Conservation (phyloP, 768 basidiomycete species). For the Daedaleopsis sinensis region DNA sequence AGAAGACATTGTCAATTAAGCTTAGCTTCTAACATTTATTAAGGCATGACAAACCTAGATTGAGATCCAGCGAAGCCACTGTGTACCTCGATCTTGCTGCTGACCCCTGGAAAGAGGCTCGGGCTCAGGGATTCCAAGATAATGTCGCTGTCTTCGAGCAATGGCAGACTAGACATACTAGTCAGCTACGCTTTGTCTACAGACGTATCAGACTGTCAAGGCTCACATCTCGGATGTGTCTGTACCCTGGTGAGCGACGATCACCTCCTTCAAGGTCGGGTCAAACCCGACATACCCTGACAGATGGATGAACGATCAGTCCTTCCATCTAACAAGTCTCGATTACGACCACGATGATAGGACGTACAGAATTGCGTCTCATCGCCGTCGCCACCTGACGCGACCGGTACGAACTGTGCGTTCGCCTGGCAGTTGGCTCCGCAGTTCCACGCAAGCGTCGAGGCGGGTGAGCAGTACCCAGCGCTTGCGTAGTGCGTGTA, state of each 20-base stretch:
- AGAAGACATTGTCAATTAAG: neutral
- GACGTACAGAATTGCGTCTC: conserved; percentile 41
- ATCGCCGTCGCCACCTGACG: conserved; percentile 50
- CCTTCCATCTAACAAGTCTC: neutral
- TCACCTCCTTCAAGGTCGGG: conserved; percentile 39
- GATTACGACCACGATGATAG: neutral
- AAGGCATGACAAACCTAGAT: conserved; percentile 36
- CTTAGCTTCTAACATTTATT: neutral
- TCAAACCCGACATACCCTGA: conserved; percentile 59
- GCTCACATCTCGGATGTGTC: conserved; percentile 36
- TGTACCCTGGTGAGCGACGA: conserved; percentile 43
- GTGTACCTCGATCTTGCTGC: conserved; percentile 44
- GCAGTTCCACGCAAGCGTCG: conserved; percentile 33
- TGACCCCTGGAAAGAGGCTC: conserved; percentile 53
- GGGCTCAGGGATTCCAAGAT: conserved; percentile 38
- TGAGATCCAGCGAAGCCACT: conserved; percentile 51
- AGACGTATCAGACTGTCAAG: neutral
- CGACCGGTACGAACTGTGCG: conserved; percentile 47
- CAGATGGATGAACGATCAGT: neutral
- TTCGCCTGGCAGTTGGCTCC: conserved; percentile 48
- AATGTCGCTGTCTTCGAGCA: conserved; percentile 48
- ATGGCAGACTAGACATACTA: conserved; percentile 31
- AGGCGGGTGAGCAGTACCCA: conserved; percentile 33
- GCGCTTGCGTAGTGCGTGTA: conserved; percentile 36
- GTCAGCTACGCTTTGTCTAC: neutral